Evolutionary conservation across 2,329 filamentous ascomycete genomes (phyloP), one percentile per base, ranked within the genome.

Genomic region (Ophiocordyceps unilateralis): DNA sequence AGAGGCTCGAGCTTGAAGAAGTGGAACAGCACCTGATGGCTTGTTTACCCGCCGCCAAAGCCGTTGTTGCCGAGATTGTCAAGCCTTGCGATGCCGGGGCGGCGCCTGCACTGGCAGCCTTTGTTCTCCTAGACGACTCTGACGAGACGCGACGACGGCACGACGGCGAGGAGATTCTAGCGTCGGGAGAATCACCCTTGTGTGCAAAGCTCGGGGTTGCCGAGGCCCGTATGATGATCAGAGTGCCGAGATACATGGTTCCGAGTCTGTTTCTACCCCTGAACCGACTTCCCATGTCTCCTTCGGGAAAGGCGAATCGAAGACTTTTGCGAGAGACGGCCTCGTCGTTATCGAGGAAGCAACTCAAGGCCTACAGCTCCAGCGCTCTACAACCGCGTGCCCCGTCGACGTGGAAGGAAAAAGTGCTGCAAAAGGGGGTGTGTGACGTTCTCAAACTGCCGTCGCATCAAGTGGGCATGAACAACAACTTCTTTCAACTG

Each of bases 1-100:
- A 53, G 41, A 40, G 51, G 11, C 34, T 53, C n/a, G 51, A 53
- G 42, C 49, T 53, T 11, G 49, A 42, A 1, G 51, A 51, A 30
- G 47, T 53, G 17, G 47, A 50, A 22, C 44, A 46, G 40, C 39
- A 44, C 15, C 10, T 44, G 12, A 12, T 37, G 20, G 24, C 41
- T 10, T 30, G 34, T 11, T 40, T 44, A 5, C 43, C 40, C 4
- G 17, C 19, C 15, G 43, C 43, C 1, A 23, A 32, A 21, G 40
- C 41, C 6, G 36, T 39, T 30, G 39, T 46, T 17, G 42, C 41
- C 19, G 44, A 46, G 22, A 22, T 46, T 8, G 32, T 44, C 15
- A 38, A 39, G 34, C 39, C 44, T 1, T 21, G 19, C 10, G 40
- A 43, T 17, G 38, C 28, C 17, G 44, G 40, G 5, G 44, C 30